Conservation (phyloP, 2,329 filamentous ascomycete species). For the Hypoxylon sp. region DNA sequence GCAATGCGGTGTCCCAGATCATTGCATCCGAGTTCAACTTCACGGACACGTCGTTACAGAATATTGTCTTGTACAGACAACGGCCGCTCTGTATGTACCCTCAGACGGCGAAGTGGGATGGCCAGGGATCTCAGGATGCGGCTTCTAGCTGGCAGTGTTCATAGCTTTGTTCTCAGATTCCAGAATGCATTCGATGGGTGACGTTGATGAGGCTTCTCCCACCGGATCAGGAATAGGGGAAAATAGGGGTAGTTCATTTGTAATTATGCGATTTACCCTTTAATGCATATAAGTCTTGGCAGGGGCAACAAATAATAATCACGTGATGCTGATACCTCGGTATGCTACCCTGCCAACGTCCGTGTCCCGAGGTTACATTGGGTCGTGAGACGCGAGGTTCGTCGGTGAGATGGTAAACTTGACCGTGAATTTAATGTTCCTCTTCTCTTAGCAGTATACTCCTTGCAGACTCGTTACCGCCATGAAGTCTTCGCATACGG, state of each 20-base stretch:
- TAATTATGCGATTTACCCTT: background rate
- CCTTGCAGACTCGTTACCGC: background rate
- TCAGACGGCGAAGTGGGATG: constrained; percentile 45
- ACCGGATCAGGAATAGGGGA: background rate
- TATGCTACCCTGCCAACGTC: background rate
- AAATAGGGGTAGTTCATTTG: no score
- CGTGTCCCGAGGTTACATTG: background rate
- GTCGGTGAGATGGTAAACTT: background rate
- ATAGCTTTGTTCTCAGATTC: background rate
- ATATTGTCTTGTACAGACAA: constrained; percentile 49
- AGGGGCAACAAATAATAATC: no score
- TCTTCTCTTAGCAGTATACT: background rate
- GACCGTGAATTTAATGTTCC: background rate
- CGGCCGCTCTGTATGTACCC: constrained; percentile 52
- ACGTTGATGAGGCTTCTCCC: background rate
- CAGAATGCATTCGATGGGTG: background rate
- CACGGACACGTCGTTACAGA: constrained; percentile 34
- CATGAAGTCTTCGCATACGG: constrained; percentile 8
- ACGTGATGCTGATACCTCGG: background rate
- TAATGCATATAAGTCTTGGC: background rate
- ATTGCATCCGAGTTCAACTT: constrained; percentile 44
- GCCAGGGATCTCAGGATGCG: constrained; percentile 43
- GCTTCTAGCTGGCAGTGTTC: constrained; percentile 47
- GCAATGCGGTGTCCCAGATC: constrained; percentile 34
- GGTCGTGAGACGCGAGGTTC: background rate